A percentile compares a stretch with the other conserved stretches of the same genome.
Conservation (phyloP, 176 grass and related monocot genomes). For the Oryza meridionalis region DNA sequence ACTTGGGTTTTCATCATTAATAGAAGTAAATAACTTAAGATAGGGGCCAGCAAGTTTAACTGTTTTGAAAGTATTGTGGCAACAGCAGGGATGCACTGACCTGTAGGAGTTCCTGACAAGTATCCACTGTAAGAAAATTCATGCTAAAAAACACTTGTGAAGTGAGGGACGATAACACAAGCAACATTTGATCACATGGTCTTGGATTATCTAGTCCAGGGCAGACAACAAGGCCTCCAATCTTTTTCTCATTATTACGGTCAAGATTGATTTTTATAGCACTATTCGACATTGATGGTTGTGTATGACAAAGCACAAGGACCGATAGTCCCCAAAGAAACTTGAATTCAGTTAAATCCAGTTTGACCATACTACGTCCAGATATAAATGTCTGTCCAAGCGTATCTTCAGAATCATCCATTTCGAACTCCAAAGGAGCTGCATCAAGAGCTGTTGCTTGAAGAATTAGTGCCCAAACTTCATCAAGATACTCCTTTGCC, state of each 20-base stretch:
- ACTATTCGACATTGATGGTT: conserved; percentile 38
- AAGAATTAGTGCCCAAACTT: conserved; percentile 85
- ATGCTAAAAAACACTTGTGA: conserved; percentile 77
- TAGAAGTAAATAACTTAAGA: conserved; percentile 19
- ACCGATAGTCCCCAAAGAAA: conserved; percentile 84
- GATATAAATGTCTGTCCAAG: conserved; percentile 66
- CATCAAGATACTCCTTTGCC: conserved; percentile 83
- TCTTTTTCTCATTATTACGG: conserved; percentile 37
- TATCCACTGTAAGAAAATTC: conserved; percentile 62
- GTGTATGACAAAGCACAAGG: conserved; percentile 71
- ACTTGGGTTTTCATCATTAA: conserved; percentile 3
- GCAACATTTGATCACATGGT: conserved; percentile 61
- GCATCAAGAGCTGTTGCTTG: conserved; percentile 82
- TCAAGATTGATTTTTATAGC: conserved; percentile 51
- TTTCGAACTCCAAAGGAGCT: conserved; percentile 58
- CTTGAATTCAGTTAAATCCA: conserved; percentile 72
- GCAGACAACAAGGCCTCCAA: conserved; percentile 44
- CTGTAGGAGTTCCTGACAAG: conserved; percentile 83
- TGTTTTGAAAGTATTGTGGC: neutral
- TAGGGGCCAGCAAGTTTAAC: conserved; percentile 29
- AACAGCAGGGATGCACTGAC: conserved; percentile 48
- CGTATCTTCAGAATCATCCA: conserved; percentile 44
- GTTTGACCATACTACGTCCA: conserved; percentile 77
- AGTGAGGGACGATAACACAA: conserved; percentile 67
- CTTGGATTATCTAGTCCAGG: conserved; percentile 52